Percentiles rank a stretch among this genome's conserved stretches.
These are phyloP conservation scores for Penicillium daleae DNA, from an alignment of 495 filamentous ascomycete genomes.

Conservation along the genomic window DNA sequence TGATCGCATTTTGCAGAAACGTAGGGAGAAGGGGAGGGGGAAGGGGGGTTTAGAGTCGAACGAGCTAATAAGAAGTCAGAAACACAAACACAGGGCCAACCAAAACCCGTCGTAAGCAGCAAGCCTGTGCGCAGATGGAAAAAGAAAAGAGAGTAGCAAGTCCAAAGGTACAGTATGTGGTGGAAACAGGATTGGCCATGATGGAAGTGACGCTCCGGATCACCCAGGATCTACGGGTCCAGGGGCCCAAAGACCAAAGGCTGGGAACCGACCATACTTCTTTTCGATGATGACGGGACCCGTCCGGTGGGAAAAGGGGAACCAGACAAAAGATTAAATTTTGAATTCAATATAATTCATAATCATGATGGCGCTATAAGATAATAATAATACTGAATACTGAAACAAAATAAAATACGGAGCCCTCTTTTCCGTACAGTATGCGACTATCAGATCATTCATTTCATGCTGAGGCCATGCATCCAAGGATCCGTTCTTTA, in stretches of 20 bases:
- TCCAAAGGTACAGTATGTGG: background rate
- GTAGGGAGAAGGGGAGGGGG: background rate
- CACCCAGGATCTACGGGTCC: constrained; percentile 20
- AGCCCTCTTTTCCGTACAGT: no score
- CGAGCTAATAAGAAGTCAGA: background rate
- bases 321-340: background rate
- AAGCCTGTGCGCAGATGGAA: background rate
- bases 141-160: background rate
- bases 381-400: no score
- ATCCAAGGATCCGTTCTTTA: background rate
- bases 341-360: background rate
- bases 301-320: constrained; percentile 6
- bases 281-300: constrained; percentile 5
- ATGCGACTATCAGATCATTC: constrained; percentile 1
- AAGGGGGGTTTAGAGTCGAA: background rate
- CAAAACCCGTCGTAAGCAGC: background rate
- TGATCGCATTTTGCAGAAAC: constrained; percentile 4
- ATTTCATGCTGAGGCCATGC: background rate
- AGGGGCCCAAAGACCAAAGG: constrained; percentile 17
- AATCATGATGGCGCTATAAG: no score
- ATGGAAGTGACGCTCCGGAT: constrained; percentile 7
- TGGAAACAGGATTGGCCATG: background rate
- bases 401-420: background rate
- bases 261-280: constrained; percentile 6
- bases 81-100: background rate